Evolutionary conservation across 306 rosid genomes (phyloP), one percentile per base, ranked within the genome.

Genomic region (Betula pendula): DNA sequence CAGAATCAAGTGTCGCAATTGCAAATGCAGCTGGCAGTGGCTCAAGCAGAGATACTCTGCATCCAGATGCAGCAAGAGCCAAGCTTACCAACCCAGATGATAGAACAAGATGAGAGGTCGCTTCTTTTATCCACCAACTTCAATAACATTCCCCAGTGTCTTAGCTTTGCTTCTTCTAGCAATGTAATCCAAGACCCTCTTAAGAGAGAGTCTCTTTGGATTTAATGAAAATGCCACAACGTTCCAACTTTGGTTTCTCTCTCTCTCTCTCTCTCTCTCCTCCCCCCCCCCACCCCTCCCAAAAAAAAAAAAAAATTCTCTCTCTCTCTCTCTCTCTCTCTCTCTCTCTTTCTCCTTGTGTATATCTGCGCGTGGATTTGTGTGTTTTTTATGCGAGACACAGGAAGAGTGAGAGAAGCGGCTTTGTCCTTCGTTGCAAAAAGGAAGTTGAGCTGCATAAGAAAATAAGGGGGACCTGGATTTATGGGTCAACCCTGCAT

Each of bases 21-120:
- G 44, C 86, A 90, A 90, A 90, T 85, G 89, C 97, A 92, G 59
- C 90, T 92, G 9, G 88, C 93, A 22, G 76, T 87, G 75, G 91
- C 93, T 70, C 93, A 92, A 56, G 83, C 93, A 13, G 93, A 92
- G 89, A 82, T 90, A 8, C 90, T 92, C 0, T 83, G 93, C 87
- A 58, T 90, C 73, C 95, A 90, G 81, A 92, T 84, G 95, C 93
- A 88, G 38, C 93, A 84, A 72, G 91, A 88, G 33, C 82, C 86
- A 16, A 60, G 80, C 35, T 42, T 82, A 35, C 81, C 86, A 2
- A 51, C 77, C 49, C 85, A 74, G 9, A 66, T 65, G 6, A 66
- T 65, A 43, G 85, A 88, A n/a, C 87, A 84, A 76, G 81, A 83
- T 70, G 76, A 84, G 35, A 86, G 80, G 74, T 86, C 88, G 1